phyloP scores from a whole-genome alignment of 345 rosid genomes.

The Syzygium oleosum region DNA sequence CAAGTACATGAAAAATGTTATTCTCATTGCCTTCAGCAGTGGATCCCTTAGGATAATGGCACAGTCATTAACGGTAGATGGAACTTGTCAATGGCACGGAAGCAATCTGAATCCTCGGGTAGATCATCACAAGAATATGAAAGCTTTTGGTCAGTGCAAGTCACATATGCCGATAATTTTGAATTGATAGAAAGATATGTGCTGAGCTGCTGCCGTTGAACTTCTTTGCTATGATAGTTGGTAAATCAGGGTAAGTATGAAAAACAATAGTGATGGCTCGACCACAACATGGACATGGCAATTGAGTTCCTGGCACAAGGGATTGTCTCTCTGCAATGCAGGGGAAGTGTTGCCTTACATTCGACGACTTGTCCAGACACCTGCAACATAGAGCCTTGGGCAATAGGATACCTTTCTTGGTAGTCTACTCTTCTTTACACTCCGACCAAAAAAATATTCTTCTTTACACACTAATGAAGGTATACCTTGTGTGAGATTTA shows the following conservation, averaged over 20 bases:
- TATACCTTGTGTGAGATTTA: not conserved
- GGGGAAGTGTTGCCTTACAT: not conserved
- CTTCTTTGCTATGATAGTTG: not conserved
- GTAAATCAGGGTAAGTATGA: not conserved
- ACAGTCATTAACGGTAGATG: not conserved
- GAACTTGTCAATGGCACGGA: not conserved
- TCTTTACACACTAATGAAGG: not conserved
- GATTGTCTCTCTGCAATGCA: not conserved
- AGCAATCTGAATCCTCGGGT: not conserved
- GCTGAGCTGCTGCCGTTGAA: not conserved
- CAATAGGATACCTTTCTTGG: not conserved
- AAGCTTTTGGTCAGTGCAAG: not conserved
- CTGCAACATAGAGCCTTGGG: not conserved
- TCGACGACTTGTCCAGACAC: not conserved
- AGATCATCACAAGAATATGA: not conserved
- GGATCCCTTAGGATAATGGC: not conserved
- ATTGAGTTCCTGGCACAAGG: not conserved
- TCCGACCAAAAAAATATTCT: not conserved
- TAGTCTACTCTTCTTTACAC: not conserved
- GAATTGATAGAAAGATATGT: not conserved
- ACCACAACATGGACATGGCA: not conserved
- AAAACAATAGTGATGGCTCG: not conserved
- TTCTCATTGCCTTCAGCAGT: not conserved
- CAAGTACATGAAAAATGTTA: not conserved
- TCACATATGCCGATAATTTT: not conserved